phyloP scores from a whole-genome alignment of 176 grass and related monocot species.

The Ensete glaucum region DNA sequence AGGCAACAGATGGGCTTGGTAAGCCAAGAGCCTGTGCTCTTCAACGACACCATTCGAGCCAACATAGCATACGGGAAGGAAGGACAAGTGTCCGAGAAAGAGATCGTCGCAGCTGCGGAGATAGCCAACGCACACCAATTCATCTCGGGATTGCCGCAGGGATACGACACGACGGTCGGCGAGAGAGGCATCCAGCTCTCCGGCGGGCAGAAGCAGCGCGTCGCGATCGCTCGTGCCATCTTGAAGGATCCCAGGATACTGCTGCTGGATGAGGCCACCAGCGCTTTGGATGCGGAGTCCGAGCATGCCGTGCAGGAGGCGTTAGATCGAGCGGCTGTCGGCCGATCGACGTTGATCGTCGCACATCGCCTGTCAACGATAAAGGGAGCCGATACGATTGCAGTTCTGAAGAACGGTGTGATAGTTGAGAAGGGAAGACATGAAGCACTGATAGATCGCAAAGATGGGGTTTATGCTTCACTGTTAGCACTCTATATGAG shows the following conservation, averaged over 20 bases:
- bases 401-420: constrained; percentile 40
- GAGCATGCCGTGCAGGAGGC: constrained; percentile 71
- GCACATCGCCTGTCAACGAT: constrained; percentile 59
- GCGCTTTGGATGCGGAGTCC: constrained; percentile 61
- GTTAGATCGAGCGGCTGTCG: constrained; percentile 46
- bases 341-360: constrained; percentile 46
- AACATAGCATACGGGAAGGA: constrained; percentile 86
- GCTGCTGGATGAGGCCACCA: constrained; percentile 71
- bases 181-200: constrained; percentile 71
- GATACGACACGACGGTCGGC: constrained; percentile 52
- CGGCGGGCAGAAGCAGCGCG: constrained; percentile 72
- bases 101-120: constrained; percentile 44
- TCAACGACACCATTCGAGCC: constrained; percentile 56
- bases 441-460: constrained; percentile 40
- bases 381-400: constrained; percentile 45
- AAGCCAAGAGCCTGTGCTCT: constrained; percentile 62
- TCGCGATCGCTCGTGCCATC: constrained; percentile 66
- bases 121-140: constrained; percentile 71
- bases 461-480: constrained; percentile 51
- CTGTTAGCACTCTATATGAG: constrained; percentile 47
- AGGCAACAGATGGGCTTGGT: constrained; percentile 58
- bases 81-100: constrained; percentile 45
- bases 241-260: constrained; percentile 66
- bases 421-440: constrained; percentile 59
- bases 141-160: constrained; percentile 48